Base-by-base conservation (phyloP, 768 basidiomycete genomes). In the Guyanaporus albipodus region DNA sequence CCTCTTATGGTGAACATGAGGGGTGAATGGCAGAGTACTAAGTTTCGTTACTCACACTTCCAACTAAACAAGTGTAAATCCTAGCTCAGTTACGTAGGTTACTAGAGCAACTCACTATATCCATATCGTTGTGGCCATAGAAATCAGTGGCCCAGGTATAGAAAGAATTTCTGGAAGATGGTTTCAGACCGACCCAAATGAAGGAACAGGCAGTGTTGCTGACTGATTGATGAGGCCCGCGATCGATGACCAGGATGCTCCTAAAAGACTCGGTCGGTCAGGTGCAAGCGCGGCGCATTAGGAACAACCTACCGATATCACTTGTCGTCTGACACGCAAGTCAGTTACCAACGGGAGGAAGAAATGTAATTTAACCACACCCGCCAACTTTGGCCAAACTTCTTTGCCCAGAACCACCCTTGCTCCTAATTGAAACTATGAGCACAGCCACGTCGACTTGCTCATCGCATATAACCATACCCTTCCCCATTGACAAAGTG, bases 401-500 rank as follows among this genome's bases (percentile, higher is more conserved):
- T 62, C 50, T 63, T 72, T 2, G 77, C 83, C 83, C 83, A 85
- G 5, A 76, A 46, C 82, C 80, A 83, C 0, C 79, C 78, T 67
- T 82, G 75, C 56, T 76, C 69, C 78, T 82, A 50, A n/a, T 46
- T 36, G 24, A 44, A 38, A 6, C 14, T n/a, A 32, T 53, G 19
- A 58, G 37, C 5, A 35, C 18, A 27, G 31, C 2, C 38, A 26
- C 2, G n/a, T 21, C 4, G 1, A 29, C 22, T 28, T 10, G n/a
- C 5, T 17, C 26, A 34, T 14, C 19, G 8, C 12, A 24, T 15
- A 32, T 42, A 24, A 57, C 12, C 72, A 57, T 60, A 85, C 83
- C 56, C 74, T 67, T 37, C 83, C 83, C 83, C 83, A 85, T 55
- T 84, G 73, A 59, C 83, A 85, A 15, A 85, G 58, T 15, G 82